Conservation (phyloP, 257 asterid genomes). For the Agastache rugosa region DNA sequence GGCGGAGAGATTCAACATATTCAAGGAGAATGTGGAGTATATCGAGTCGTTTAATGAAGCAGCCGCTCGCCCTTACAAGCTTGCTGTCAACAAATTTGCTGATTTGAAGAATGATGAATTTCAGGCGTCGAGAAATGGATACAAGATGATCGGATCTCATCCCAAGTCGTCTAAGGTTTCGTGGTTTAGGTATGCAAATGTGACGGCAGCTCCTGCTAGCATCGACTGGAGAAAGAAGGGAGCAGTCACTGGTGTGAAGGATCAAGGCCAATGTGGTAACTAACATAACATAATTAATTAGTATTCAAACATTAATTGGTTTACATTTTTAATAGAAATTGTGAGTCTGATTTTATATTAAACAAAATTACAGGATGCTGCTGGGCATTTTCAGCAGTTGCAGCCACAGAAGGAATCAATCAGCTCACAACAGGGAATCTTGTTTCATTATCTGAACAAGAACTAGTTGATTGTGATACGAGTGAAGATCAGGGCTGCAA, state of each 20-base stretch:
- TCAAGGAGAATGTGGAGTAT: conserved; percentile 44
- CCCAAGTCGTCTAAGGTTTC: conserved; percentile 17
- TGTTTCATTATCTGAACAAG: conserved; percentile 20
- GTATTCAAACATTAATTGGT: background rate
- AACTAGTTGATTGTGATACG: conserved; percentile 27
- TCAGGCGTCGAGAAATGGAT: conserved; percentile 42
- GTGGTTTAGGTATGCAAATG: conserved; percentile 40
- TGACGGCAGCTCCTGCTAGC: conserved; percentile 36
- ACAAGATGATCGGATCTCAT: conserved; percentile 13
- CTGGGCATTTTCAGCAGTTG: conserved; percentile 9
- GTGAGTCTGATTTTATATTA: background rate
- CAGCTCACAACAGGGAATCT: conserved; percentile 3
- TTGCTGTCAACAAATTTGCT: conserved; percentile 49
- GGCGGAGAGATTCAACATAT: conserved; percentile 44
- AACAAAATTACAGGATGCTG: background rate
- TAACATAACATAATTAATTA: background rate
- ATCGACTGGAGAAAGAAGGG: conserved; percentile 45
- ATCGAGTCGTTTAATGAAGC: conserved; percentile 46
- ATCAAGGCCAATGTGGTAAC: conserved; percentile 47
- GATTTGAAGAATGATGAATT: conserved; percentile 57
- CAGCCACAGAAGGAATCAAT: conserved; percentile 27
- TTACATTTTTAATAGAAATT: background rate
- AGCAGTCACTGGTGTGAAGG: conserved; percentile 45
- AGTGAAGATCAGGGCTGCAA: conserved; percentile 29
- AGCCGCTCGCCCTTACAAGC: conserved; percentile 35